Percentiles rank a stretch among this genome's conserved stretches.
phyloP scores from a whole-genome alignment of 441 rosid species.

The Corymbia citriodora region DNA sequence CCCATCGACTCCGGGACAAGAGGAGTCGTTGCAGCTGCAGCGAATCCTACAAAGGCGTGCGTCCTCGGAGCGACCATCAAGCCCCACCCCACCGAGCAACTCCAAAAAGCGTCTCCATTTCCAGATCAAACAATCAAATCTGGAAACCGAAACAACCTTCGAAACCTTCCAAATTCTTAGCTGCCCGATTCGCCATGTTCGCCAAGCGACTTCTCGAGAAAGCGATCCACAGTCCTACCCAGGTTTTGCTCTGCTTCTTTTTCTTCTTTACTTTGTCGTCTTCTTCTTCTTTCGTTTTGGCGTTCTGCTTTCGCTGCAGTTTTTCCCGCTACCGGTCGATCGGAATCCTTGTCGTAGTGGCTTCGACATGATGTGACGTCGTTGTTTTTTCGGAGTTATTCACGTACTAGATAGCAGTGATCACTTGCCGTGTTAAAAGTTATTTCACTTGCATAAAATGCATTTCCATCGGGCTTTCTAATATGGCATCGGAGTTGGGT shows the following conservation, averaged over 20 bases:
- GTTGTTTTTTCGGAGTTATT: neutral
- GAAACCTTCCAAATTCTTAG: neutral
- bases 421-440: neutral
- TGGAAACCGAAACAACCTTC: neutral
- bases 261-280: neutral
- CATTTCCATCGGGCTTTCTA: neutral
- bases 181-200: slow-evolving; percentile 26
- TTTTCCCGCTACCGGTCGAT: neutral
- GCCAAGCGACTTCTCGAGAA: slow-evolving; percentile 53
- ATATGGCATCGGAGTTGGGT: neutral
- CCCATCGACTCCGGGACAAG: neutral
- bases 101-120: neutral
- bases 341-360: neutral
- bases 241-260: neutral
- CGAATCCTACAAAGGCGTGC: neutral
- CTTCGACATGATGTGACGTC: neutral
- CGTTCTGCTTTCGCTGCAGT: neutral
- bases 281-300: neutral
- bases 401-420: neutral
- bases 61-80: neutral
- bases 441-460: neutral
- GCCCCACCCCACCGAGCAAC: neutral
- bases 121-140: neutral
- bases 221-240: slow-evolving; percentile 32
- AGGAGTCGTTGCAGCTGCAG: neutral